A percentile compares a stretch with the other conserved stretches of the same genome.
These are phyloP conservation scores for Bidens hawaiensis DNA, from an alignment of 140 eudicot species.

Conservation along the genomic window DNA sequence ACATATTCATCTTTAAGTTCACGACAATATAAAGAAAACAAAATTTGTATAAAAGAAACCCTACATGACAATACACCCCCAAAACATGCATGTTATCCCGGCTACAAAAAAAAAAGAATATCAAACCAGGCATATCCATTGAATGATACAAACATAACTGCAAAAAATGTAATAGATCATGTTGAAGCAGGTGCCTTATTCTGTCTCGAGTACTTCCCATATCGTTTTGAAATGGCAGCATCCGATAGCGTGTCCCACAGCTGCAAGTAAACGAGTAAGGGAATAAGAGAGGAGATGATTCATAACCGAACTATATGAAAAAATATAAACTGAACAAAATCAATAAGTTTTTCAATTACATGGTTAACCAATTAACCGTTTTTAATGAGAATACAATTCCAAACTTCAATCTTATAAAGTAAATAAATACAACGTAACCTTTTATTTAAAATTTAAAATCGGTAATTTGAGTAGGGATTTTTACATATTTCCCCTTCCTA, in stretches of 20 bases:
- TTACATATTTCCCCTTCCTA: no score
- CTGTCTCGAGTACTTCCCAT: constrained; percentile 40
- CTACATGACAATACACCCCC: constrained; percentile 12
- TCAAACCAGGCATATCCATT: not conserved
- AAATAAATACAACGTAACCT: no score
- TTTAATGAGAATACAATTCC: not conserved
- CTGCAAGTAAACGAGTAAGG: constrained; percentile 45
- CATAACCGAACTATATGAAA: not conserved
- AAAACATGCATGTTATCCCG: not conserved
- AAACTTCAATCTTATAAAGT: not conserved
- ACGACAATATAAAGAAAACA: no score
- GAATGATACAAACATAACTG: not conserved
- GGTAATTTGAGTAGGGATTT: not conserved
- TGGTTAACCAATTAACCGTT: not conserved
- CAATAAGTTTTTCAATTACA: not conserved
- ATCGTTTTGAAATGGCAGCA: constrained; percentile 46
- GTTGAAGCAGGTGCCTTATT: constrained; percentile 27
- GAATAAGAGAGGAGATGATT: not conserved
- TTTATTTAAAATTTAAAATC: no score
- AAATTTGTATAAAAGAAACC: not conserved
- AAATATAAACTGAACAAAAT: not conserved
- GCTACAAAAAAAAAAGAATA: not conserved
- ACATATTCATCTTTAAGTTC: no score
- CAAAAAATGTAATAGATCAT: constrained; percentile 6
- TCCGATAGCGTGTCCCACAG: constrained; percentile 76